Conservation (phyloP, 257 asterid genomes). For the Solanum ossicruentum region DNA sequence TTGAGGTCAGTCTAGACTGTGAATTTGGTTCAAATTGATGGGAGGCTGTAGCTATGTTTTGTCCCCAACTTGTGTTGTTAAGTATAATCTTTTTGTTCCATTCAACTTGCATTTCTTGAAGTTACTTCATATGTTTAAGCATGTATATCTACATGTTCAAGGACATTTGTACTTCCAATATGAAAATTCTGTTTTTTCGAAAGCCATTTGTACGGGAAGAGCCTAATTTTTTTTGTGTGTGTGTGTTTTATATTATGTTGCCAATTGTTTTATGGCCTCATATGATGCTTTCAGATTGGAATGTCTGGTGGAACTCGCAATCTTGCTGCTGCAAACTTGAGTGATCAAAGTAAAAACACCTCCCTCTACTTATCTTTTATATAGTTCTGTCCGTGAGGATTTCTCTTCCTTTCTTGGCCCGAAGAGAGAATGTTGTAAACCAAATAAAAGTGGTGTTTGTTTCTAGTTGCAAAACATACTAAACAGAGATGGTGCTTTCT, state of each 20-base stretch:
- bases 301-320: slow-evolving; percentile 56
- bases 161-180: background rate
- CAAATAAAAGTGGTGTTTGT: background rate
- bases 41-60: background rate
- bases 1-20: background rate
- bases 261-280: background rate
- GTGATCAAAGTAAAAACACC: slow-evolving; percentile 62
- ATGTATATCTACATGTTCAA: background rate
- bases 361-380: background rate
- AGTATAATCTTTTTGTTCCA: background rate
- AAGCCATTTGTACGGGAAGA: background rate
- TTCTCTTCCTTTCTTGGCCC: background rate
- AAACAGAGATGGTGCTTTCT: background rate
- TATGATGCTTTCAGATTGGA: slow-evolving; percentile 51
- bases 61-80: background rate
- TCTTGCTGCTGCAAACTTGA: slow-evolving; percentile 60
- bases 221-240: background rate
- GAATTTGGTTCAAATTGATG: background rate
- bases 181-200: background rate
- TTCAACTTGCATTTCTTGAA: background rate
- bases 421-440: background rate
- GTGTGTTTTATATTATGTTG: background rate
- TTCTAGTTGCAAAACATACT: background rate
- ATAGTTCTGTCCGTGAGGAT: background rate
- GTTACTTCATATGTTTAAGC: background rate